These are phyloP conservation scores for Phytomonas francai DNA, from an alignment of 208 protist species.

Conservation along the genomic window DNA sequence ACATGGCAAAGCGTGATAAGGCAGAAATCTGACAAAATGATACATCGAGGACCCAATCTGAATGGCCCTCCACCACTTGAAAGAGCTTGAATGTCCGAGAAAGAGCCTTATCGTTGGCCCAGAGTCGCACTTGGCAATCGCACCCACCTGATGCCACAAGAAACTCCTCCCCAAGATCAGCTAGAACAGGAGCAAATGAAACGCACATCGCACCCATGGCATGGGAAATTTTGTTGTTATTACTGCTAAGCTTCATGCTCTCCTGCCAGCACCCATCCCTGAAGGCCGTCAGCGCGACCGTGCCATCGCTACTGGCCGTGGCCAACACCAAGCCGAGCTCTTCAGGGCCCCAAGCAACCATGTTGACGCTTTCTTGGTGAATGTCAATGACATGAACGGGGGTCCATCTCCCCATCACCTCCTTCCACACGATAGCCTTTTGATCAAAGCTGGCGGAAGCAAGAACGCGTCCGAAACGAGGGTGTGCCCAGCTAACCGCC, in stretches of 20 bases:
- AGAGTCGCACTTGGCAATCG: slow-evolving; percentile 73
- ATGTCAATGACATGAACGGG: slow-evolving; percentile 67
- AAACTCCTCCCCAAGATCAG: slow-evolving; percentile 16
- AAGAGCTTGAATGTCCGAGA: slow-evolving; percentile 36
- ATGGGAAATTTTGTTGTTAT: slow-evolving; percentile 76
- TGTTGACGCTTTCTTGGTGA: slow-evolving; percentile 72
- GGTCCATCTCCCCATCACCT: slow-evolving; percentile 34
- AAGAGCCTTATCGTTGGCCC: slow-evolving; percentile 17
- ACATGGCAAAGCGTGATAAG: slow-evolving; percentile 39
- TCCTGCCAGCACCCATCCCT: slow-evolving; percentile 56
- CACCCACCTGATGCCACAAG: slow-evolving; percentile 76
- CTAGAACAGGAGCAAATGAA: slow-evolving; percentile 56
- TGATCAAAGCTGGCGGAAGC: slow-evolving; percentile 96
- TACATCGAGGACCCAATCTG: slow-evolving; percentile 73
- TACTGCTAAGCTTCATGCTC: slow-evolving; percentile 68
- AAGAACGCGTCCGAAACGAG: slow-evolving; percentile 95
- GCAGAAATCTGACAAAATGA: slow-evolving; percentile 59
- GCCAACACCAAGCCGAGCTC: slow-evolving; percentile 55
- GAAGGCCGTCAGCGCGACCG: slow-evolving; percentile 55
- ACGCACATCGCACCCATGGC: slow-evolving; percentile 76
- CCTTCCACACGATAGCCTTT: slow-evolving; percentile 95
- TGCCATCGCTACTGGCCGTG: slow-evolving; percentile 75
- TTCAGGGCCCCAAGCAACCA: slow-evolving; percentile 75
- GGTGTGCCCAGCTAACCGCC: slow-evolving; percentile 97
- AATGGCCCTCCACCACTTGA: slow-evolving; percentile 38